phyloP scores from a whole-genome alignment of 495 filamentous ascomycete species.

The Podospora pseudoanserina region DNA sequence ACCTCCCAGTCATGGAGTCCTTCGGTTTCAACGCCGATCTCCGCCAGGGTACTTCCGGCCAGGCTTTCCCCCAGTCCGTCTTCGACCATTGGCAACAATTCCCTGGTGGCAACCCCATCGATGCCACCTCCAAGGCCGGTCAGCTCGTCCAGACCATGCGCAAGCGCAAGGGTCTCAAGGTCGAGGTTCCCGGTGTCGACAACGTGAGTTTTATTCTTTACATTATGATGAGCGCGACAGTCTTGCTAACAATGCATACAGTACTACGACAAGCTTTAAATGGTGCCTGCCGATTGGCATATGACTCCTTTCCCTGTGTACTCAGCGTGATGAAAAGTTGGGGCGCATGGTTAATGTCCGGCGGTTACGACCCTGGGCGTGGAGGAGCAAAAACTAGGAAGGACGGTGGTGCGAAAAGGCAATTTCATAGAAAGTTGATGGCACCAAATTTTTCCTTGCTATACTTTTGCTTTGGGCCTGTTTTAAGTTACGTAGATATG shows the following conservation, averaged over 20 bases:
- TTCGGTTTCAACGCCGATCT: conserved; percentile 99
- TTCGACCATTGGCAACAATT: conserved; percentile 98
- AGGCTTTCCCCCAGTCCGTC: conserved; percentile 97
- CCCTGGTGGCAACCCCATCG: conserved; percentile 89
- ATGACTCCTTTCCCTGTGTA: conserved; percentile 39
- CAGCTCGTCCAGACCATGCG: conserved; percentile 82
- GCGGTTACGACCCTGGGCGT: conserved; percentile 15
- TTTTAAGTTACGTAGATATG: conserved; percentile 33
- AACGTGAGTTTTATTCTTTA: conserved; percentile 67
- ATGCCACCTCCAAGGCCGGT: conserved; percentile 78
- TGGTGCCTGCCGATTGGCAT: conserved; percentile 33
- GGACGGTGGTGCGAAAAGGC: conserved; percentile 23
- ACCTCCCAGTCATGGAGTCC: conserved; percentile 98
- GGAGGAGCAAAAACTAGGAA: conserved; percentile 15
- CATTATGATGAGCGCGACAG: not conserved
- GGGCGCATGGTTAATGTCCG: conserved; percentile 16
- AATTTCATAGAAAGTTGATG: conserved; percentile 17
- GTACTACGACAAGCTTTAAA: conserved; percentile 99
- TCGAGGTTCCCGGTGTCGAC: conserved; percentile 79
- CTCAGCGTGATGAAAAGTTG: conserved; percentile 26
- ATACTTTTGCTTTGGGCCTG: conserved; percentile 22
- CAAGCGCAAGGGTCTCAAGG: conserved; percentile 99
- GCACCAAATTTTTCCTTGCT: conserved; percentile 22
- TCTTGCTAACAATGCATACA: conserved; percentile 56
- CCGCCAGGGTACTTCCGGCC: conserved; percentile 84